These are phyloP conservation scores for Scenedesmus sp. DNA, from an alignment of 163 green algal genomes.

Conservation along the genomic window DNA sequence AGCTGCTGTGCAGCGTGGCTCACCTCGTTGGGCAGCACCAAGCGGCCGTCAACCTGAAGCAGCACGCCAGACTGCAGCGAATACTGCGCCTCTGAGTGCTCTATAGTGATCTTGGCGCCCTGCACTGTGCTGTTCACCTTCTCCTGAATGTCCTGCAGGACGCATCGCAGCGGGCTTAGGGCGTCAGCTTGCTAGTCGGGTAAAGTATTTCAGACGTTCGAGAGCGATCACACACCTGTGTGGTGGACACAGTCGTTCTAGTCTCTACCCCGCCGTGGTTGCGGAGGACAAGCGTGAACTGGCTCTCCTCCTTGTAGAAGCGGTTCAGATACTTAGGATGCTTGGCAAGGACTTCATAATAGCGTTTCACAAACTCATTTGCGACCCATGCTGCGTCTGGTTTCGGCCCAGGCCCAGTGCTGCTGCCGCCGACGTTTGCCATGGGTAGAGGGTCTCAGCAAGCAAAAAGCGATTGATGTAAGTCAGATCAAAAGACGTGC, in stretches of 20 bases:
- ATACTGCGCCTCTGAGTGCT: constrained; percentile 61
- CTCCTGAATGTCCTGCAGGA: constrained; percentile 60
- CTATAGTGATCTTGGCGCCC: constrained; percentile 47
- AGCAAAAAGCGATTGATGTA: neutral
- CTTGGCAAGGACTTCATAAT: constrained; percentile 64
- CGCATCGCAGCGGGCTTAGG: neutral
- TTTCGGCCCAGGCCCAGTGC: neutral
- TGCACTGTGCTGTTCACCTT: constrained; percentile 57
- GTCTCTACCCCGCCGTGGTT: constrained; percentile 37
- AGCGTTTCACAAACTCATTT: constrained; percentile 61
- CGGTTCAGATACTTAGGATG: constrained; percentile 58
- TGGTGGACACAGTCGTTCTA: constrained; percentile 35
- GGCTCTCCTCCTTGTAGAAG: constrained; percentile 67
- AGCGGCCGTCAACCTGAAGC: constrained; percentile 57
- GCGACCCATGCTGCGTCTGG: constrained; percentile 52
- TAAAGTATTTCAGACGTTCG: neutral
- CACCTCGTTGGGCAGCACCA: constrained; percentile 49
- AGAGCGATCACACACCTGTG: constrained; percentile 11
- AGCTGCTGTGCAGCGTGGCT: neutral
- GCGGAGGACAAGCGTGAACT: constrained; percentile 48
- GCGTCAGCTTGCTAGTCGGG: neutral
- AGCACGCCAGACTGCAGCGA: constrained; percentile 59
- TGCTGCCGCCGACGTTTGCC: constrained; percentile 11
- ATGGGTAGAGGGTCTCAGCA: neutral
- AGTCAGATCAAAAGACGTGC: constrained; percentile 1